These are phyloP conservation scores for Fusarium phyllophilum DNA, from an alignment of 2,329 filamentous ascomycete genomes.

Conservation along the genomic window DNA sequence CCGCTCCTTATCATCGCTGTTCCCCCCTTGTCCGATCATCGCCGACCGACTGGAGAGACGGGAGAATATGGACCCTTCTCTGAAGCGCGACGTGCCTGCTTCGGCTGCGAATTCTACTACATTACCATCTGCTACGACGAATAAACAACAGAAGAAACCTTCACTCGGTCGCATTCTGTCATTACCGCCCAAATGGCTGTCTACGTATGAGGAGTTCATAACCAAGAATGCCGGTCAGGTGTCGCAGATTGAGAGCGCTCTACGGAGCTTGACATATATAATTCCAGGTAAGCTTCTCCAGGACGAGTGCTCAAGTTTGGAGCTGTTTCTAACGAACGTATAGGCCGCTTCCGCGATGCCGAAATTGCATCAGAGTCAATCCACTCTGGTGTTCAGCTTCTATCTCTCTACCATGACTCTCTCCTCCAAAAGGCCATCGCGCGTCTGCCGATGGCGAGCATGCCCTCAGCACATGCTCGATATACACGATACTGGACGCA, in stretches of 20 bases:
- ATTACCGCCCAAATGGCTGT: conserved; percentile 72
- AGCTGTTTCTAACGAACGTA: conserved; percentile 7
- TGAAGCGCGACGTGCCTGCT: conserved; percentile 31
- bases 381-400: conserved; percentile 87
- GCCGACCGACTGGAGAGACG: background rate
- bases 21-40: conserved; percentile 7
- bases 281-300: conserved; percentile 73
- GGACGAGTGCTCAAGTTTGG: background rate
- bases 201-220: conserved; percentile 88
- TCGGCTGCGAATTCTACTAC: conserved; percentile 33
- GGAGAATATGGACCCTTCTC: conserved; percentile 35
- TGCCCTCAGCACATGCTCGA: conserved; percentile 68
- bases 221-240: conserved; percentile 94
- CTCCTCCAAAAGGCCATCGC: conserved; percentile 76
- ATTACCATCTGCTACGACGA: conserved; percentile 10
- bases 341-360: conserved; percentile 86
- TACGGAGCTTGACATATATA: conserved; percentile 94
- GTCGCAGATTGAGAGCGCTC: conserved; percentile 91
- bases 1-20: conserved; percentile 14
- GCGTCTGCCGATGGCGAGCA: conserved; percentile 63
- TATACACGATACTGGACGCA: conserved; percentile 75
- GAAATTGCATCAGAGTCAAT: conserved; percentile 95
- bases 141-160: conserved; percentile 33
- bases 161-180: conserved; percentile 57
- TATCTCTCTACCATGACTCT: conserved; percentile 92